A percentile compares a stretch with the other conserved stretches of the same genome.
These are phyloP conservation scores for Mucor ambiguus DNA, from an alignment of 371 early-diverging fungal species.

Conservation along the genomic window DNA sequence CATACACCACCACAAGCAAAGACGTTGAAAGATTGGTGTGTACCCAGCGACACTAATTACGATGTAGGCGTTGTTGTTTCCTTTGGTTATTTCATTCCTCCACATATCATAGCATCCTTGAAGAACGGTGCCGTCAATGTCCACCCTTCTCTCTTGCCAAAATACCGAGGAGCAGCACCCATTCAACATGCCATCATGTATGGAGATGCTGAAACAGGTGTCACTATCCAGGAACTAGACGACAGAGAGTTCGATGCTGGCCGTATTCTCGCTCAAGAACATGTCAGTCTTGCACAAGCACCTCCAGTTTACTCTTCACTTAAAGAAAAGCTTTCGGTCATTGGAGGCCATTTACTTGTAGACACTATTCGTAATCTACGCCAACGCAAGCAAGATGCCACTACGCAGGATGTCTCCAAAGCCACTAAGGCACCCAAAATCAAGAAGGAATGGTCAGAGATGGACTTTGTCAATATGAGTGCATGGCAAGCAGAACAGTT, in stretches of 20 bases:
- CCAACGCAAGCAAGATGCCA: constrained; percentile 51
- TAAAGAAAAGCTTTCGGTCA: constrained; percentile 49
- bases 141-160: constrained; percentile 88
- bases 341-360: constrained; percentile 70
- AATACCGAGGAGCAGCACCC: constrained; percentile 92
- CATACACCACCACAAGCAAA: constrained; percentile 33
- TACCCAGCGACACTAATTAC: constrained; percentile 31
- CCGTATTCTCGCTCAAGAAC: constrained; percentile 72
- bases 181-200: constrained; percentile 86
- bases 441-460: constrained; percentile 54
- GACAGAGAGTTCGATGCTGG: constrained; percentile 85
- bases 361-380: constrained; percentile 67
- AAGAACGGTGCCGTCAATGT: constrained; percentile 80
- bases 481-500: constrained; percentile 66
- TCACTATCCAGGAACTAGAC: constrained; percentile 87
- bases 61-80: constrained; percentile 94
- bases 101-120: constrained; percentile 66
- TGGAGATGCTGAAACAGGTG: constrained; percentile 78
- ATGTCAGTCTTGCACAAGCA: constrained; percentile 21
- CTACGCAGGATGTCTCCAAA: constrained; percentile 61
- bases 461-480: constrained; percentile 66
- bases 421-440: constrained; percentile 83
- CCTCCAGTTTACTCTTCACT: constrained; percentile 28
- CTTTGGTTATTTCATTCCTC: constrained; percentile 90
- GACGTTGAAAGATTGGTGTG: constrained; percentile 36